Evolutionary conservation across 106 monocot genomes (phyloP).

Genomic region (Acanthochlamys bracteata): DNA sequence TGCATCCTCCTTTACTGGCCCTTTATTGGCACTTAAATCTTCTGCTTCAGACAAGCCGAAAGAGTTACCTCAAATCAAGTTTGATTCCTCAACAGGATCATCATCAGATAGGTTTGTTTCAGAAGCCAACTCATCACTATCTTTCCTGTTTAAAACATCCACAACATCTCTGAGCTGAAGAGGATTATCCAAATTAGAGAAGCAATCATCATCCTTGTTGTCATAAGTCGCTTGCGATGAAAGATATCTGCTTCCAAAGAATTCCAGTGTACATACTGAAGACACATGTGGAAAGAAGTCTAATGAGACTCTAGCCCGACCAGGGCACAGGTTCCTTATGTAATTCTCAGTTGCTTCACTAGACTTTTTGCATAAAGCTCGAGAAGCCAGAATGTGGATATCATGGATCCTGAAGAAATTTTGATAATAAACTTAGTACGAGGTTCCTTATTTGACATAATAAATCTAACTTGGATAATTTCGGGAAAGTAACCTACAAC

Average conservation of each 20-base stretch:
- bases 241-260: slow-evolving; percentile 22
- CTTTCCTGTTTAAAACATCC: neutral
- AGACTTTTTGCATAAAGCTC: slow-evolving; percentile 2
- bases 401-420: slow-evolving; percentile 16
- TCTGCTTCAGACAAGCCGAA: slow-evolving; percentile 12
- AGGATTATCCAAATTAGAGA: slow-evolving; percentile 50
- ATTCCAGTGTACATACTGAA: neutral
- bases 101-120: slow-evolving; percentile 4
- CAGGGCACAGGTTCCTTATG: neutral
- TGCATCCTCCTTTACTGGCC: neutral
- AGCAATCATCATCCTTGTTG: slow-evolving; percentile 32
- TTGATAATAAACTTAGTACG: no score
- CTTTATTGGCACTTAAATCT: slow-evolving; percentile 16
- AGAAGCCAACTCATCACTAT: slow-evolving; percentile 7
- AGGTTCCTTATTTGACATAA: no score
- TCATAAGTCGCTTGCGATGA: slow-evolving; percentile 46
- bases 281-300: slow-evolving; percentile 2
- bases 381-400: slow-evolving; percentile 6
- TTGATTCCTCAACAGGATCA: slow-evolving; percentile 9
- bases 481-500: no score
- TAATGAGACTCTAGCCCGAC: neutral
- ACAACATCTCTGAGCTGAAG: slow-evolving; percentile 14
- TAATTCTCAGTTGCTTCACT: slow-evolving; percentile 8
- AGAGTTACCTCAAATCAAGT: slow-evolving; percentile 7
- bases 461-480: no score